Evolutionary conservation across 2,329 filamentous ascomycete species (phyloP).

Genomic region (Dothiorella sarmentorum): DNA sequence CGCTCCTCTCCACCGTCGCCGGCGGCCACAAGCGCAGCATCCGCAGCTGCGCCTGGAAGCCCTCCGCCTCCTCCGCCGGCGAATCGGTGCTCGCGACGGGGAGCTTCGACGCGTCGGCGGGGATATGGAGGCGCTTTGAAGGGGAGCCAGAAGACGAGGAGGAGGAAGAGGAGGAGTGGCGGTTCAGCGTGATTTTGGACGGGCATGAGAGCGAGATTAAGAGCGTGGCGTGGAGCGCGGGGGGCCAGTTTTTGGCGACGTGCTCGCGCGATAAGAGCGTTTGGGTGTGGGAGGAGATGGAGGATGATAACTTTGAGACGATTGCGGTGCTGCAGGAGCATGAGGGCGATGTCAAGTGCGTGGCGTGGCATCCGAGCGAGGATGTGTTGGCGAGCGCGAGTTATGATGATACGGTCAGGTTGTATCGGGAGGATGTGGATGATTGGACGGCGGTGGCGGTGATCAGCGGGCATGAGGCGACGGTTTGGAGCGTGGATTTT

Average conservation of each 20-base stretch:
- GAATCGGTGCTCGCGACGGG: conserved; percentile 79
- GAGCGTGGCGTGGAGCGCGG: conserved; percentile 68
- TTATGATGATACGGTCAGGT: conserved; percentile 85
- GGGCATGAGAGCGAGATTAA: conserved; percentile 96
- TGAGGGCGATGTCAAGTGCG: conserved; percentile 89
- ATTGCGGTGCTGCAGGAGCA: conserved; percentile 93
- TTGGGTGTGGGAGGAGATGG: conserved; percentile 98
- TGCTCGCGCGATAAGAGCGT: conserved; percentile 91
- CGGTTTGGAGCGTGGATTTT: conserved; percentile 84
- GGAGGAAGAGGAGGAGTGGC: conserved; percentile 77
- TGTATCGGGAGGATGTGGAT: conserved; percentile 88
- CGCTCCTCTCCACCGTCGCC: conserved; percentile 72
- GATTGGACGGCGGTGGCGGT: conserved; percentile 91
- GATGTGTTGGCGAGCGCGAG: conserved; percentile 83
- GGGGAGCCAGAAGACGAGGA: conserved; percentile 33
- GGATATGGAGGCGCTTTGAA: conserved; percentile 66
- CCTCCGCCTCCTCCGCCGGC: conserved; percentile 55
- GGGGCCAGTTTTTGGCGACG: conserved; percentile 77
- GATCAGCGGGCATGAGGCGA: conserved; percentile 75
- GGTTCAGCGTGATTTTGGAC: conserved; percentile 86
- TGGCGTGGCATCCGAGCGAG: conserved; percentile 81
- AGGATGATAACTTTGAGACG: conserved; percentile 95
- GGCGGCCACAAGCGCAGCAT: conserved; percentile 90
- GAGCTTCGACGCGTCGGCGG: conserved; percentile 89
- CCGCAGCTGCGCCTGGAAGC: conserved; percentile 86